A percentile compares a stretch with the other conserved stretches of the same genome.
These are phyloP conservation scores for Chenopodium quinoa DNA, from an alignment of 148 eudicot genomes.

Conservation along the genomic window DNA sequence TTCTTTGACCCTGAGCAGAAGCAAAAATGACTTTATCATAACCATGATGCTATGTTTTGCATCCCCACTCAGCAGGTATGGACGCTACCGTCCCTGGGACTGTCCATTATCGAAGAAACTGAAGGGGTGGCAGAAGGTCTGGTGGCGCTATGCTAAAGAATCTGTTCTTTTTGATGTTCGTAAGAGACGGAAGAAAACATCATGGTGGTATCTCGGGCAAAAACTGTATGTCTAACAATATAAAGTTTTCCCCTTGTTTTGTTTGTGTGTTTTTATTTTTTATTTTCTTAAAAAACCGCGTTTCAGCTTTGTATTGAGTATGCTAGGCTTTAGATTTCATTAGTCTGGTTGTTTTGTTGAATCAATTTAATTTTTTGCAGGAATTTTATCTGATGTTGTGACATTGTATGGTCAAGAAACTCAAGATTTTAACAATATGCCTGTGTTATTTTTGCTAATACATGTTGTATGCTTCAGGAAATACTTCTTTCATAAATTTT, in stretches of 20 bases:
- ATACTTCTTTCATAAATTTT: not conserved
- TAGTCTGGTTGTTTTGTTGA: not conserved
- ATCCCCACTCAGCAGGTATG: slow-evolving; percentile 50
- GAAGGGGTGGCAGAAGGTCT: slow-evolving; percentile 75
- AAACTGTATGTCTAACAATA: slow-evolving; percentile 59
- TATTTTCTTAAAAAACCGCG: not conserved
- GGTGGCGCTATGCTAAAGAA: slow-evolving; percentile 97
- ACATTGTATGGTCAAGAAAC: not conserved
- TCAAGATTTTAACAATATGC: not conserved
- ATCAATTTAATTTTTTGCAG: too few species aligned
- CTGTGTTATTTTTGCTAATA: not conserved
- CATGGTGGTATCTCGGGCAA: slow-evolving; percentile 81
- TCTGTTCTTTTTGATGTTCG: slow-evolving; percentile 78
- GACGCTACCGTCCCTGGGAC: slow-evolving; percentile 81
- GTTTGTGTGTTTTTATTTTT: not conserved
- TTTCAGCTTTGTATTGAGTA: not conserved
- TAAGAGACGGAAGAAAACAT: slow-evolving; percentile 66
- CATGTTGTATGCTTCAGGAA: not conserved
- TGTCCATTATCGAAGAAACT: slow-evolving; percentile 54
- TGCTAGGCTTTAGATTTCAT: not conserved
- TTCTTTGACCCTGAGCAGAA: slow-evolving; percentile 9
- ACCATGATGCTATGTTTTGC: not conserved
- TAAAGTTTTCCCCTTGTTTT: not conserved
- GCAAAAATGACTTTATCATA: not conserved
- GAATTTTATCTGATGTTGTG: not conserved